These are phyloP conservation scores for Cetraspora pellucida DNA, from an alignment of 192 early-diverging fungal genomes.

Conservation along the genomic window DNA sequence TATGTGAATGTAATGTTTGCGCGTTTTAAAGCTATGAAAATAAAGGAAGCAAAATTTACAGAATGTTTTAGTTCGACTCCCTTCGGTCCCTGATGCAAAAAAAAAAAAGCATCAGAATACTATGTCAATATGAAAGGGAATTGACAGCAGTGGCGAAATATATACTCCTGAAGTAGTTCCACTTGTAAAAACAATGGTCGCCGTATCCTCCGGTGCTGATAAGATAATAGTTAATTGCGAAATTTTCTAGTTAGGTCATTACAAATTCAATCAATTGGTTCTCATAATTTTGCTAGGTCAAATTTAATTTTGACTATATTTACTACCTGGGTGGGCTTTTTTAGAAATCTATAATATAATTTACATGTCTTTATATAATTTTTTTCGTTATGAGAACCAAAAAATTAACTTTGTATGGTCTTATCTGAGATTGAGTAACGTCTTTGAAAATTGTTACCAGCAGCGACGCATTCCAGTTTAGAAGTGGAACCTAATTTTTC, in stretches of 20 bases:
- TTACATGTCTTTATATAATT: too few relatives aligned
- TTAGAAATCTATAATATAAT: too few relatives aligned
- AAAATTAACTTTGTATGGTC: too few relatives aligned
- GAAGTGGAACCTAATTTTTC: constrained; percentile 11
- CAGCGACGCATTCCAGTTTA: not conserved
- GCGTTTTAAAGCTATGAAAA: not conserved
- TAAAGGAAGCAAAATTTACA: constrained; percentile 31
- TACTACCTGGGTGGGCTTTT: too few relatives aligned
- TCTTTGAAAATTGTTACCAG: constrained; percentile 4
- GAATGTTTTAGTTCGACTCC: constrained; percentile 41
- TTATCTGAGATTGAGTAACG: not conserved
- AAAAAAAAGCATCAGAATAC: not conserved
- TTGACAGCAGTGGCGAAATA: not conserved
- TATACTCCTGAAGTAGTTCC: constrained; percentile 62
- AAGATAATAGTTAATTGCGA: not conserved
- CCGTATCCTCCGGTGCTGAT: constrained; percentile 62
- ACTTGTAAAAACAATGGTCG: constrained; percentile 78
- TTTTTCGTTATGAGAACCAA: too few relatives aligned
- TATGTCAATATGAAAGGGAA: not conserved
- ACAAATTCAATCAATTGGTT: too few relatives aligned
- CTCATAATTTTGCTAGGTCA: too few relatives aligned
- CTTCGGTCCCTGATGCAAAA: constrained; percentile 6
- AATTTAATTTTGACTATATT: too few relatives aligned
- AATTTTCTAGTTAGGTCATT: too few relatives aligned
- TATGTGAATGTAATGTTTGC: not conserved